phyloP scores from a whole-genome alignment of 164 flowering plant species.

The Paratinospora sagittata region DNA sequence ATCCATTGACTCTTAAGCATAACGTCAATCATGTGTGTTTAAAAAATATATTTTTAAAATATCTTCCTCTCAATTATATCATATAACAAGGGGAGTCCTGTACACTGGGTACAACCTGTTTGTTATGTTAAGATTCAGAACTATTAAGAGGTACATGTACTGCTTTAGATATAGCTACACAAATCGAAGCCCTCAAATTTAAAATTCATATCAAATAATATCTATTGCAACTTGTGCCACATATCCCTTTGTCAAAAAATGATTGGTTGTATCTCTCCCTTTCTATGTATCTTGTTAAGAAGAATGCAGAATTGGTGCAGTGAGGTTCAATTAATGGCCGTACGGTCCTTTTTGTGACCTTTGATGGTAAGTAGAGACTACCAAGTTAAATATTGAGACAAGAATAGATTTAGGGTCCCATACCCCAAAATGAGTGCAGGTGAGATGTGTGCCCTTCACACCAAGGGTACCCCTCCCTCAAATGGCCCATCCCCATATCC shows the following conservation, averaged over 20 bases:
- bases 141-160: too few species aligned
- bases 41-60: too few species aligned
- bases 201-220: too few species aligned
- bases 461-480: slow-evolving; percentile 9
- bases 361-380: slow-evolving; percentile 4
- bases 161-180: too few species aligned
- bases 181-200: neutral
- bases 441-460: slow-evolving; percentile 9
- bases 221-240: too few species aligned
- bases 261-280: too few species aligned
- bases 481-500: slow-evolving; percentile 8
- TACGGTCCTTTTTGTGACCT: neutral
- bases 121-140: too few species aligned
- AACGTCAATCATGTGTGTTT: too few species aligned
- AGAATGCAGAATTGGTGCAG: neutral
- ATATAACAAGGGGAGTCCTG: too few species aligned
- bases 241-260: neutral
- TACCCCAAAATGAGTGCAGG: slow-evolving; percentile 10
- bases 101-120: too few species aligned
- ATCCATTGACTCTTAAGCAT: too few species aligned
- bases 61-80: too few species aligned
- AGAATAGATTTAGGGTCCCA: slow-evolving; percentile 12
- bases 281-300: neutral
- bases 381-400: slow-evolving; percentile 1
- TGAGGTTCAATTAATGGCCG: neutral